Percentiles rank a stretch among this genome's conserved stretches.
Evolutionary conservation across 352 stramenopile genomes (phyloP).

Genomic region (Blastocystis sp.): DNA sequence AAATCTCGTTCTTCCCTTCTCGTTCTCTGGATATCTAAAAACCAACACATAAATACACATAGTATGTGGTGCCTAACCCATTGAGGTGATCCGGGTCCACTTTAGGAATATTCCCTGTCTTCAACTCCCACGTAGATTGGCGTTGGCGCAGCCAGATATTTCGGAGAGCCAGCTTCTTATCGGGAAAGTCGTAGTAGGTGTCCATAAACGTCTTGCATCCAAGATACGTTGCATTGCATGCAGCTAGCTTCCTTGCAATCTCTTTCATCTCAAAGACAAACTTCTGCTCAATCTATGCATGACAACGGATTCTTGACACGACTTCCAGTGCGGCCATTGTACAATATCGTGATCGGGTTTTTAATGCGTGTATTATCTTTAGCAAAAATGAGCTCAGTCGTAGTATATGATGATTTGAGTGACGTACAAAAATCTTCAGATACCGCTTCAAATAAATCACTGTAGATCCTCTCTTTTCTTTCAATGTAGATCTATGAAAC

Average conservation of each 20-base stretch:
- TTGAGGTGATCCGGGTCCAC: not conserved
- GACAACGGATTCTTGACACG: not conserved
- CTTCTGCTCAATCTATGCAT: constrained; percentile 31
- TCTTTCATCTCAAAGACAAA: constrained; percentile 42
- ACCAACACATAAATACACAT: not conserved
- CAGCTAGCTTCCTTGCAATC: not conserved
- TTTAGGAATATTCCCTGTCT: constrained; percentile 45
- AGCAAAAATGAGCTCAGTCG: not conserved
- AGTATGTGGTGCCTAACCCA: constrained; percentile 23
- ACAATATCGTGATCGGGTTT: not conserved
- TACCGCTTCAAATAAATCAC: not conserved
- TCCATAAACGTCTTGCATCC: constrained; percentile 49
- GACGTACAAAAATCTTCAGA: not conserved
- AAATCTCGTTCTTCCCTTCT: constrained; percentile 32
- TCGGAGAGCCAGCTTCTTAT: constrained; percentile 2
- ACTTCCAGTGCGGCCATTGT: constrained; percentile 46
- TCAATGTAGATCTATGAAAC: not conserved
- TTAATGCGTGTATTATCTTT: not conserved
- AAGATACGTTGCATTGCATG: constrained; percentile 14
- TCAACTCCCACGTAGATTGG: constrained; percentile 45
- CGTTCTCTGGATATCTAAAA: not conserved
- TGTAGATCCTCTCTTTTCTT: not conserved
- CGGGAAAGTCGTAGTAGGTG: constrained; percentile 48
- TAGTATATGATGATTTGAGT: not conserved
- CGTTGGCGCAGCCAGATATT: constrained; percentile 52